Evolutionary conservation across 805 yeast species (phyloP).

Genomic region (Starmerella riodocensis): DNA sequence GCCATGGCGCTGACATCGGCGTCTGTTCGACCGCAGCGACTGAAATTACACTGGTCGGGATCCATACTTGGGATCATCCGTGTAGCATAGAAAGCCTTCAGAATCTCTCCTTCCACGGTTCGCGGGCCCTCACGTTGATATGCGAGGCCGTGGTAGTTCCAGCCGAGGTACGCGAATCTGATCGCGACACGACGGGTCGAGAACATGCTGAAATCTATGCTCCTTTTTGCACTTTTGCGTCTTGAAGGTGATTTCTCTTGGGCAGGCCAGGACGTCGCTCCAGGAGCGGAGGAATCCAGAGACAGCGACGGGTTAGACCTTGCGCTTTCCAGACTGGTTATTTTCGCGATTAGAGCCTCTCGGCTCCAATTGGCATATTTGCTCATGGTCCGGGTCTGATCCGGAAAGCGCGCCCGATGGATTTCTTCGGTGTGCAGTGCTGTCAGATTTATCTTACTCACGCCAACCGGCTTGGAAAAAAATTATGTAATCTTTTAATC

Average conservation of each 20-base stretch:
- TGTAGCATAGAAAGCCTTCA: conserved; percentile 58
- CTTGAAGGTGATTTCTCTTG: not conserved
- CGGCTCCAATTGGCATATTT: conserved; percentile 39
- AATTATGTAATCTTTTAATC: conserved; percentile 8
- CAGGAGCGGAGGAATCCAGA: not conserved
- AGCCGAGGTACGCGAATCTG: conserved; percentile 73
- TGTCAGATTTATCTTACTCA: too few relatives aligned
- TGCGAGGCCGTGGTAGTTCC: conserved; percentile 89
- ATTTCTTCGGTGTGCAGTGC: too few relatives aligned
- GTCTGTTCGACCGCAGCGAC: conserved; percentile 91
- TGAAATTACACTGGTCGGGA: conserved; percentile 54
- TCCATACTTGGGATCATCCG: conserved; percentile 45
- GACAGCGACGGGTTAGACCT: not conserved
- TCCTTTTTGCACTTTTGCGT: conserved; percentile 29
- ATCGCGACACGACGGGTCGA: conserved; percentile 60
- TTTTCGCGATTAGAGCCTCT: conserved; percentile 45
- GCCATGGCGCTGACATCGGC: conserved; percentile 95
- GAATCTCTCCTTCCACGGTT: conserved; percentile 68
- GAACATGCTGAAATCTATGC: conserved; percentile 54
- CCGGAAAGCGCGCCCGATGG: too few relatives aligned
- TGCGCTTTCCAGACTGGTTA: conserved; percentile 42
- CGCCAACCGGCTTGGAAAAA: not conserved
- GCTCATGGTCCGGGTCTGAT: conserved; percentile 9
- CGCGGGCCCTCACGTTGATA: conserved; percentile 69
- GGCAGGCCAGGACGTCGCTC: not conserved